Evolutionary conservation across 116 monocot genomes (phyloP).

Genomic region (Trichopus zeylanicus): DNA sequence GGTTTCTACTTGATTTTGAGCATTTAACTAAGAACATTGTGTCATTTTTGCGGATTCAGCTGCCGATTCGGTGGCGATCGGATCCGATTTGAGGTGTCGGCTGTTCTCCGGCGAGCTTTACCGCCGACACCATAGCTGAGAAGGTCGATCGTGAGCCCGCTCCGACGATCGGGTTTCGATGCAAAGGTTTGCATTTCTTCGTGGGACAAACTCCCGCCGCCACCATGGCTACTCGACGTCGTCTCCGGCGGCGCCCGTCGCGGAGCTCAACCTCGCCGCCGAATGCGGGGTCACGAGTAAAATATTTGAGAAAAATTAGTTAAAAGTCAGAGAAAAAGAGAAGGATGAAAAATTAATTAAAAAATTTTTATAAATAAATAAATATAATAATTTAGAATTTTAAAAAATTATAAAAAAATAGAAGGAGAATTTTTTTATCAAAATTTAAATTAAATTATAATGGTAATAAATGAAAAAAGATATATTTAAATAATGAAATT

Average conservation of each 20-base stretch:
- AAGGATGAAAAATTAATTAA: too few species aligned
- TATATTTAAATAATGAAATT: too few species aligned
- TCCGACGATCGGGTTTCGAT: constrained; percentile 30
- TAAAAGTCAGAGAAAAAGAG: too few species aligned
- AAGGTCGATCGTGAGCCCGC: constrained; percentile 18
- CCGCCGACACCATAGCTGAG: constrained; percentile 1
- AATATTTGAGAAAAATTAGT: too few species aligned
- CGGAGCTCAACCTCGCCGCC: constrained; percentile 28
- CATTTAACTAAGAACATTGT: too few species aligned
- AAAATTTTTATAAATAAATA: too few species aligned
- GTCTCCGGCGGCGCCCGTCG: constrained; percentile 13
- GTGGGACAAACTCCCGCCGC: constrained; percentile 18
- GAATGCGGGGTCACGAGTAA: constrained; percentile 61
- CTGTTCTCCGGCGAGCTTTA: neutral
- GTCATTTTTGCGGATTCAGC: constrained; percentile 7
- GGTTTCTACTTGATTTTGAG: too few species aligned
- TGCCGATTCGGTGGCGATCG: constrained; percentile 15
- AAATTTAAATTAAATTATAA: too few species aligned
- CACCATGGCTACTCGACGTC: constrained; percentile 46
- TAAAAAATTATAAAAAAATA: too few species aligned
- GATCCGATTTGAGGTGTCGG: constrained; percentile 32
- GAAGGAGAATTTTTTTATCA: too few species aligned
- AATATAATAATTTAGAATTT: too few species aligned
- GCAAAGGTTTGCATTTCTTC: constrained; percentile 46
- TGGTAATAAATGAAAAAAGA: too few species aligned